phyloP scores from a whole-genome alignment of 805 yeast genomes.

The Wickerhamomyces queroliae region DNA sequence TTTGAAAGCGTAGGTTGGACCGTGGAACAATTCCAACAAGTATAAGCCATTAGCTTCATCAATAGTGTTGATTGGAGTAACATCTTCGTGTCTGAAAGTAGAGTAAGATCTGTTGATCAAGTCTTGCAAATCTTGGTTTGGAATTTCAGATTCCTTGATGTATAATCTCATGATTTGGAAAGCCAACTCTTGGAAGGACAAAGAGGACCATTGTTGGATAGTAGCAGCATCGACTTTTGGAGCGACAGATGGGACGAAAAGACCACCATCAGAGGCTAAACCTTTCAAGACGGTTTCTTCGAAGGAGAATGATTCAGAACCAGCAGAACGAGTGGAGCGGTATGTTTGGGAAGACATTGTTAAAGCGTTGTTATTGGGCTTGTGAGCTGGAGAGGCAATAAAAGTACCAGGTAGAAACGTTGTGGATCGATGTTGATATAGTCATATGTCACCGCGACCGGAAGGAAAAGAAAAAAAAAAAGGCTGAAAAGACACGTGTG shows the following conservation, averaged over 20 bases:
- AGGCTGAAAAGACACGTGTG: not conserved
- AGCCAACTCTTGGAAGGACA: constrained; percentile 83
- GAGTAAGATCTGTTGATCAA: constrained; percentile 74
- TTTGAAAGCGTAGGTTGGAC: constrained; percentile 98
- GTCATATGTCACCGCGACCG: not conserved
- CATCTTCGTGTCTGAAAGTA: constrained; percentile 82
- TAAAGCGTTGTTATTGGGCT: no score
- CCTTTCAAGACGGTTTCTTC: constrained; percentile 87
- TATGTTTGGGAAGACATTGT: constrained; percentile 46
- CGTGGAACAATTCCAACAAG: constrained; percentile 91
- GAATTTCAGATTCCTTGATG: constrained; percentile 67
- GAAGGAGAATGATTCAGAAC: constrained; percentile 49
- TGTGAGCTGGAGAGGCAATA: not conserved
- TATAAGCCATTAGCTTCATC: constrained; percentile 55
- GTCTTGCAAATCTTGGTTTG: constrained; percentile 55
- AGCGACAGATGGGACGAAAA: constrained; percentile 80
- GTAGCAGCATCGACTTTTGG: constrained; percentile 56
- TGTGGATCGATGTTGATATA: not conserved
- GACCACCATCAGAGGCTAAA: constrained; percentile 94
- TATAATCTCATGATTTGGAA: constrained; percentile 79
- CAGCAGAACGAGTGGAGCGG: constrained; percentile 73
- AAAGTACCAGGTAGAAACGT: not conserved
- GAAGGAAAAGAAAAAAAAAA: constrained; percentile 2
- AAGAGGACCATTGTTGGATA: constrained; percentile 62
- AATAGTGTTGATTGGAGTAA: constrained; percentile 75